phyloP scores from a whole-genome alignment of 352 stramenopile species.

The Peronosclerospora sorghi region DNA sequence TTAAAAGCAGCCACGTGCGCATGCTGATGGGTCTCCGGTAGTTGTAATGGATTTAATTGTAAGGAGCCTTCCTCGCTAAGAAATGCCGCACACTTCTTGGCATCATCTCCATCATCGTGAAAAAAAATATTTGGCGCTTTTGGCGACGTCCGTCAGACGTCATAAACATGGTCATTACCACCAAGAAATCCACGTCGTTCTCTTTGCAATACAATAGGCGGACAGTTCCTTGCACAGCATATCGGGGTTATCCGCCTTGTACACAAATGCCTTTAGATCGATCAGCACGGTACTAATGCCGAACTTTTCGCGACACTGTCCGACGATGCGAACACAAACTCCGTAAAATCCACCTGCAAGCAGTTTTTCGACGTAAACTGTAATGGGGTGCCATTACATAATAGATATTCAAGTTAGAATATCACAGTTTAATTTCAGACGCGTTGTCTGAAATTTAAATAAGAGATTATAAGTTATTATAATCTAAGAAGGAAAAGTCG shows the following conservation, averaged over 20 bases:
- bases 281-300: slow-evolving; percentile 60
- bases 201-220: slow-evolving; percentile 27
- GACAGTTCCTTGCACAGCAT: slow-evolving; percentile 22
- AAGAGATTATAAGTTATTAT: too few relatives aligned
- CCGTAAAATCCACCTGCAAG: slow-evolving; percentile 73
- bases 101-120: slow-evolving; percentile 15
- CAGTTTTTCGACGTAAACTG: slow-evolving; percentile 37
- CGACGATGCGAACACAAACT: slow-evolving; percentile 28
- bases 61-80: slow-evolving; percentile 30
- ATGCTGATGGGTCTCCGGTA: slow-evolving; percentile 24
- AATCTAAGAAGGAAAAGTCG: too few relatives aligned
- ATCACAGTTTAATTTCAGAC: too few relatives aligned
- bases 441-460: too few relatives aligned
- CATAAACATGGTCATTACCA: slow-evolving; percentile 64
- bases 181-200: slow-evolving; percentile 46
- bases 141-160: slow-evolving; percentile 24
- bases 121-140: slow-evolving; percentile 67
- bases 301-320: slow-evolving; percentile 12
- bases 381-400: too few relatives aligned
- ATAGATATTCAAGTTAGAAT: too few relatives aligned
- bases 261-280: slow-evolving; percentile 34
- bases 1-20: slow-evolving; percentile 28
- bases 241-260: slow-evolving; percentile 23
- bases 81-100: slow-evolving; percentile 25
- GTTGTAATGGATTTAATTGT: slow-evolving; percentile 24